Percentiles rank a stretch among this genome's conserved stretches.
These are phyloP conservation scores for Phialophora expanda DNA, from an alignment of 2,329 filamentous ascomycete genomes.

Conservation along the genomic window DNA sequence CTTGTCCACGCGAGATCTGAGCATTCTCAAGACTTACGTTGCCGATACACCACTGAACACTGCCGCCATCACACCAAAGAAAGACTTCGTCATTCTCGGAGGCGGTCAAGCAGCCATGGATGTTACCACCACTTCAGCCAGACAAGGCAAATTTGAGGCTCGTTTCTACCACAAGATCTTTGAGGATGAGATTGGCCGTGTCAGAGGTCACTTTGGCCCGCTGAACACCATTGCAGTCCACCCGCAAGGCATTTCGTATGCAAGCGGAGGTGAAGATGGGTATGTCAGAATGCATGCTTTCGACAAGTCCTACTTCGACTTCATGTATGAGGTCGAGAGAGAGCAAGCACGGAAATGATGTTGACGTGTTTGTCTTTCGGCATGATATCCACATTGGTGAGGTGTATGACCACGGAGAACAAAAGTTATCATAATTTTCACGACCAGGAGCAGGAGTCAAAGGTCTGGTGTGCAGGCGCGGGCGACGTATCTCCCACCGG, in stretches of 20 bases:
- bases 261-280: slow-evolving; percentile 94
- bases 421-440: slow-evolving; percentile 6
- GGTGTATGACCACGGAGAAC: slow-evolving; percentile 15
- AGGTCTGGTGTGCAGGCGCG: background rate
- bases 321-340: slow-evolving; percentile 97
- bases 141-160: slow-evolving; percentile 99
- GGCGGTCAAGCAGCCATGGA: slow-evolving; percentile 99
- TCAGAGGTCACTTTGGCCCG: slow-evolving; percentile 94
- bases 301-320: slow-evolving; percentile 98
- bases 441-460: background rate
- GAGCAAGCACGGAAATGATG: slow-evolving; percentile 62
- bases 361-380: slow-evolving; percentile 13
- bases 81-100: slow-evolving; percentile 96
- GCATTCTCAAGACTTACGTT: slow-evolving; percentile 88
- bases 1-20: slow-evolving; percentile 81
- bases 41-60: slow-evolving; percentile 96
- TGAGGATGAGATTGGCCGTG: slow-evolving; percentile 96
- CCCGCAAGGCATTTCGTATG: slow-evolving; percentile 89
- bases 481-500: background rate
- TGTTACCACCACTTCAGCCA: slow-evolving; percentile 89
- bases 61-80: slow-evolving; percentile 89
- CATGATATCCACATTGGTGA: slow-evolving; percentile 22
- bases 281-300: slow-evolving; percentile 99
- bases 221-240: slow-evolving; percentile 95
- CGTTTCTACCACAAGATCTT: slow-evolving; percentile 99